Conservation (phyloP, 352 stramenopile species). For the Nothophytophthora sp. region DNA sequence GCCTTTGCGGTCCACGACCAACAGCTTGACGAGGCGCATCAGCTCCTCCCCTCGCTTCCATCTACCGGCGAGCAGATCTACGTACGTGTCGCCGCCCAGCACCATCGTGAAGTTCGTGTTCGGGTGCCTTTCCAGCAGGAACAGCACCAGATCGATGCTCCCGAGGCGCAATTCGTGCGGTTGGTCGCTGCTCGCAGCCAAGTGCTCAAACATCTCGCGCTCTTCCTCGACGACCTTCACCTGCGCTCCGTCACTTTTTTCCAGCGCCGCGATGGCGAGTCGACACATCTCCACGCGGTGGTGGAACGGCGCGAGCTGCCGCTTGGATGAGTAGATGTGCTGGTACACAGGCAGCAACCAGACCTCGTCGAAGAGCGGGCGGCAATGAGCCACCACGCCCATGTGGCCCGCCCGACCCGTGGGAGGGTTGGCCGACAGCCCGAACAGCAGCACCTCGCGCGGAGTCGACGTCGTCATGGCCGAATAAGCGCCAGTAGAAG, state of each 20-base stretch:
- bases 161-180: slow-evolving; percentile 47
- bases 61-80: slow-evolving; percentile 78
- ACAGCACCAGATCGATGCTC: slow-evolving; percentile 75
- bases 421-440: slow-evolving; percentile 85
- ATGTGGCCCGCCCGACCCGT: slow-evolving; percentile 75
- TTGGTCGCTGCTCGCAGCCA: slow-evolving; percentile 21
- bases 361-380: slow-evolving; percentile 75
- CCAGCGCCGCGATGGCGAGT: slow-evolving; percentile 48
- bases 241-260: slow-evolving; percentile 10
- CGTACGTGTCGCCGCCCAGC: slow-evolving; percentile 83
- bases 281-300: slow-evolving; percentile 76
- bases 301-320: slow-evolving; percentile 68
- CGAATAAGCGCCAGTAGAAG: too few species aligned
- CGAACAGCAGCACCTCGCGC: slow-evolving; percentile 77
- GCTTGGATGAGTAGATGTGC: slow-evolving; percentile 88
- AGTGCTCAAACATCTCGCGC: slow-evolving; percentile 63
- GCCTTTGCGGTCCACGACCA: slow-evolving; percentile 75
- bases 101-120: slow-evolving; percentile 74
- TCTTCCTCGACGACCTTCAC: slow-evolving; percentile 67
- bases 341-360: slow-evolving; percentile 91
- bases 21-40: slow-evolving; percentile 56
- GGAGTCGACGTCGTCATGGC: too few species aligned
- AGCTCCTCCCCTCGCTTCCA: slow-evolving; percentile 87
- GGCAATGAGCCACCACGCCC: slow-evolving; percentile 72
- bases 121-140: slow-evolving; percentile 40